A percentile compares a stretch with the other conserved stretches of the same genome.
phyloP scores from a whole-genome alignment of 768 basidiomycete species.

The Piloderma croceum region DNA sequence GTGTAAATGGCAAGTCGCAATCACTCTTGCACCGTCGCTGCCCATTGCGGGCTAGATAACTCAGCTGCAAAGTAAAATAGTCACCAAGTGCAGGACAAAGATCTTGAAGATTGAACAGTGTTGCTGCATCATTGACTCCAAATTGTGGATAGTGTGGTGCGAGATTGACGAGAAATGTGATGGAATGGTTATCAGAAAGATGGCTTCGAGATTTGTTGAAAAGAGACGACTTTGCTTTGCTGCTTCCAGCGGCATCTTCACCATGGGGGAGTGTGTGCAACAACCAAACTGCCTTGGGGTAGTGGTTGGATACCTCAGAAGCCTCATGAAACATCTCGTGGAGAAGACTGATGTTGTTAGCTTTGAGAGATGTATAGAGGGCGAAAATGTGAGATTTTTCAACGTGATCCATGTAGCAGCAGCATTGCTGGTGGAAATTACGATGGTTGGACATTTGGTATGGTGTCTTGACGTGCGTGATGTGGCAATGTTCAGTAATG shows the following conservation, averaged over 20 bases:
- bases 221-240: background rate
- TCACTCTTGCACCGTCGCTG: too few species aligned
- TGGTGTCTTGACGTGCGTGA: background rate
- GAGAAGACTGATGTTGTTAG: background rate
- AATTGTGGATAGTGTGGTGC: background rate
- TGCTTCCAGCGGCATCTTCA: conserved; percentile 2
- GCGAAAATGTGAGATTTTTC: background rate
- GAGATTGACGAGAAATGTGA: background rate
- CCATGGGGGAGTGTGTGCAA: conserved; percentile 6
- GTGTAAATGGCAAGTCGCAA: conserved; percentile 4
- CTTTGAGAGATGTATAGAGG: background rate
- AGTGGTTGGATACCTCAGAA: background rate
- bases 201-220: background rate
- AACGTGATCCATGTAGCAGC: background rate
- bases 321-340: background rate
- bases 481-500: conserved; percentile 1
- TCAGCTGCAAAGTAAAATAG: too few species aligned
- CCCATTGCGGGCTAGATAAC: too few species aligned
- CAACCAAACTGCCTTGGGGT: background rate
- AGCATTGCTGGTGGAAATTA: conserved; percentile 4
- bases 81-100: conserved; percentile 8
- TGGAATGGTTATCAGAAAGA: background rate
- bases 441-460: background rate
- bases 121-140: conserved; percentile 1
- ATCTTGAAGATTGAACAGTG: conserved; percentile 1